phyloP scores from a whole-genome alignment of 1,284 basidiomycete genomes.

The Rhodotorula sp. region DNA sequence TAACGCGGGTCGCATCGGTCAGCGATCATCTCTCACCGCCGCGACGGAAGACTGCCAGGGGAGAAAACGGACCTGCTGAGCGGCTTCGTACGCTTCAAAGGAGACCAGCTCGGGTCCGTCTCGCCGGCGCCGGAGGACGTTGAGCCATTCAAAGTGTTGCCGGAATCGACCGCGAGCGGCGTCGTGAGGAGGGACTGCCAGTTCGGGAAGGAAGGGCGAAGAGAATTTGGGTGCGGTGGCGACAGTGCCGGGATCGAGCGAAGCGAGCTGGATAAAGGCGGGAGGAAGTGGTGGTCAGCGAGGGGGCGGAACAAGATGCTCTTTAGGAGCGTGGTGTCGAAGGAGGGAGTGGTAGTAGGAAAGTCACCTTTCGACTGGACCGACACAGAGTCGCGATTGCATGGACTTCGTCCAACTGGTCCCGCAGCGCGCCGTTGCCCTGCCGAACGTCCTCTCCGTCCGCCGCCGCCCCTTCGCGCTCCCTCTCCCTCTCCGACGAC shows the following conservation, averaged over 20 bases:
- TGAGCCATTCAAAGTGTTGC: slow-evolving; percentile 23
- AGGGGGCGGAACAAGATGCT: neutral
- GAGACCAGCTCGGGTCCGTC: too few relatives aligned
- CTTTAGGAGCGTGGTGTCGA: neutral
- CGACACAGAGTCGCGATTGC: slow-evolving; percentile 2
- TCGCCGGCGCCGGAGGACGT: neutral
- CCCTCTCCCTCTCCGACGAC: neutral
- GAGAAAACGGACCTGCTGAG: too few relatives aligned
- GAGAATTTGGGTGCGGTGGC: slow-evolving; percentile 6
- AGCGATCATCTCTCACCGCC: too few relatives aligned
- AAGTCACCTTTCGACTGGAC: slow-evolving; percentile 11
- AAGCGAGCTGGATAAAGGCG: neutral
- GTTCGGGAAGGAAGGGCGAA: slow-evolving; percentile 21
- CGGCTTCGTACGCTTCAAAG: too few relatives aligned
- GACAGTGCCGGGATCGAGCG: neutral
- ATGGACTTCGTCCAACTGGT: neutral
- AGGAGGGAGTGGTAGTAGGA: neutral
- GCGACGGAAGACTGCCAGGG: too few relatives aligned
- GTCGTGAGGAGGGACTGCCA: neutral
- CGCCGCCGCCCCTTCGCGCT: neutral
- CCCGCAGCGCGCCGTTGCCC: too few relatives aligned
- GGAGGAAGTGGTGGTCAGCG: neutral
- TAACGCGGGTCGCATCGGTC: too few relatives aligned
- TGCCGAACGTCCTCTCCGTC: neutral
- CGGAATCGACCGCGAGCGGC: slow-evolving; percentile 15